Evolutionary conservation across 768 basidiomycete species (phyloP), one percentile per base, ranked within the genome.

Genomic region (Arthromyces matolae): DNA sequence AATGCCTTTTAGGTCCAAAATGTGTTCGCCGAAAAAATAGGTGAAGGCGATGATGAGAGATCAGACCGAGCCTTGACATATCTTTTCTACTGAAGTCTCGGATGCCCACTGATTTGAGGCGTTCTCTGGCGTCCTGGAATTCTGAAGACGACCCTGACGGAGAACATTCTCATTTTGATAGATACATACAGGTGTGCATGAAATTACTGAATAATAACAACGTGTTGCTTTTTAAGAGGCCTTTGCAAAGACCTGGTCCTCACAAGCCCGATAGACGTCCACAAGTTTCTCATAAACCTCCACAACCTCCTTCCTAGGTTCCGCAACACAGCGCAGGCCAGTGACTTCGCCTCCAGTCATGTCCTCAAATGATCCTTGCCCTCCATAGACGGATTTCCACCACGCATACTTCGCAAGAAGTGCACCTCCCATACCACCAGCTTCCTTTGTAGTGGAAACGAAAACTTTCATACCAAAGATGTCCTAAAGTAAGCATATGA

Each of bases 381-480:
- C 67, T 1, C 65, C 70, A 50, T 72, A 67, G 40, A 59, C 55
- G n/a, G 58, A 61, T 35, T 70, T 75, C 83, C 84, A 86, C 80
- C 81, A 85, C 3, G 82, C 77, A 60, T 76, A 89, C 58, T 80
- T 81, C 5, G 86, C 87, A 44, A 89, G 69, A 23, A 86, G 63
- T 5, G 83, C 86, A 27, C 86, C 86, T 32, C 87, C 87, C 62
- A 80, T 79, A 7, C 76, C 83, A 8, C 84, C 86, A 20, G 82
- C 85, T 63, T 87, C 84, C 60, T 81, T 81, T 1, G 81, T 82
- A 8, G 66, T 64, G 14, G 83, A 82, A 25, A 84, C 75, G 60
- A 81, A 90, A 10, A 87, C 83, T 35, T 81, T 78, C 71, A 89
- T 83, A 36, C 73, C 75, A 52, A 93, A 84, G n/a, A 92, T 71